Conservation (phyloP, 176 grass and related monocot genomes). For the Dendrocalamus sinicus region DNA sequence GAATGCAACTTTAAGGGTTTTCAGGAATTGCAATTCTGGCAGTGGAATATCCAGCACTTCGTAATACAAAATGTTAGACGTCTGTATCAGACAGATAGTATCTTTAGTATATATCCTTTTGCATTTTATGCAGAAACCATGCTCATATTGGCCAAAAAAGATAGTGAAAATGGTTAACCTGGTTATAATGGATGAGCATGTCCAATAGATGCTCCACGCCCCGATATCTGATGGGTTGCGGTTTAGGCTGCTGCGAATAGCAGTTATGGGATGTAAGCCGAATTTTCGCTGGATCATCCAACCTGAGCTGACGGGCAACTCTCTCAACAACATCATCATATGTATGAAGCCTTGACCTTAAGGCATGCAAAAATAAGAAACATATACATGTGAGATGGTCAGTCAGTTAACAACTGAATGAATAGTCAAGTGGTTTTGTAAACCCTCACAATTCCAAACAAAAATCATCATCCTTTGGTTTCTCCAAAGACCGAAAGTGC, state of each 20-base stretch:
- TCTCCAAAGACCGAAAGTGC: slow-evolving; percentile 79
- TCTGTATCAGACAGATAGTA: slow-evolving; percentile 51
- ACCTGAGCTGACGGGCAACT: slow-evolving; percentile 66
- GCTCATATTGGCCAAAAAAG: slow-evolving; percentile 25
- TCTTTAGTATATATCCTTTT: slow-evolving; percentile 26
- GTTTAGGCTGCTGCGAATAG: slow-evolving; percentile 98
- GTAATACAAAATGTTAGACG: slow-evolving; percentile 90
- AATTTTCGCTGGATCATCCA: slow-evolving; percentile 91
- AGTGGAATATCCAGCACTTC: slow-evolving; percentile 94
- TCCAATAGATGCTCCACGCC: slow-evolving; percentile 85
- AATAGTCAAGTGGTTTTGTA: slow-evolving; percentile 24
- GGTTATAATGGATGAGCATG: slow-evolving; percentile 94
- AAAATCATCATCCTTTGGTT: slow-evolving; percentile 92
- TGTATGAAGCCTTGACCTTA: slow-evolving; percentile 85
- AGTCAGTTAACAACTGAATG: slow-evolving; percentile 35
- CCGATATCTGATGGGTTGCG: slow-evolving; percentile 80
- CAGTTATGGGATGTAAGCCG: slow-evolving; percentile 92
- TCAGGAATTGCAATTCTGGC: slow-evolving; percentile 90
- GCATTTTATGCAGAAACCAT: slow-evolving; percentile 35
- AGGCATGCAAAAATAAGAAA: slow-evolving; percentile 29
- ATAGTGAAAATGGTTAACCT: slow-evolving; percentile 50
- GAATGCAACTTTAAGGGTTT: slow-evolving; percentile 97
- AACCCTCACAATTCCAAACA: slow-evolving; percentile 76
- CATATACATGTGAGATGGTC: slow-evolving; percentile 25
- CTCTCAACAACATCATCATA: slow-evolving; percentile 93